Evolutionary conservation across 495 filamentous ascomycete genomes (phyloP).

Genomic region (Lasiosphaeria hispida): DNA sequence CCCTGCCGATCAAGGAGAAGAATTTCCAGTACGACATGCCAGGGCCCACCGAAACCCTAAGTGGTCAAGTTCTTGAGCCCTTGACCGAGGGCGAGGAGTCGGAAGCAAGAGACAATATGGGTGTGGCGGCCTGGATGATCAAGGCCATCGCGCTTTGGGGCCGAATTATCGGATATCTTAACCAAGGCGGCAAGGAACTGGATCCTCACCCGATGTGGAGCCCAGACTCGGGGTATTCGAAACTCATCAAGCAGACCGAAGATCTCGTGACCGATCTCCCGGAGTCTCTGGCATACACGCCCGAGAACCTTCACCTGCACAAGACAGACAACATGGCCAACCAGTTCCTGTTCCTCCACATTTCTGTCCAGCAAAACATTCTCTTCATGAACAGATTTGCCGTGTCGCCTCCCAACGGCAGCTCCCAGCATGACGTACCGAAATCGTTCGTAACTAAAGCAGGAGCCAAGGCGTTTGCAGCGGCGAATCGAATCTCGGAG

Average conservation of each 20-base stretch:
- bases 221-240: slow-evolving; percentile 68
- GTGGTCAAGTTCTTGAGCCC: slow-evolving; percentile 68
- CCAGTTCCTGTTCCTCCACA: slow-evolving; percentile 92
- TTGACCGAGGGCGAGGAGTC: slow-evolving; percentile 58
- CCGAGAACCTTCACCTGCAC: slow-evolving; percentile 82
- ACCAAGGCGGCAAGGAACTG: slow-evolving; percentile 82
- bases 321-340: slow-evolving; percentile 81
- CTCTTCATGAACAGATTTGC: slow-evolving; percentile 89
- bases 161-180: slow-evolving; percentile 82
- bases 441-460: slow-evolving; percentile 75
- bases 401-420: slow-evolving; percentile 66
- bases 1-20: slow-evolving; percentile 85
- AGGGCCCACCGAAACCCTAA: slow-evolving; percentile 80
- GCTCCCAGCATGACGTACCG: slow-evolving; percentile 71
- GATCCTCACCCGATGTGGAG: slow-evolving; percentile 80
- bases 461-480: slow-evolving; percentile 72
- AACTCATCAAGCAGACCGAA: slow-evolving; percentile 67
- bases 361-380: slow-evolving; percentile 82
- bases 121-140: slow-evolving; percentile 88
- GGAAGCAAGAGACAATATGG: slow-evolving; percentile 82
- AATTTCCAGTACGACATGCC: slow-evolving; percentile 90
- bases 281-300: slow-evolving; percentile 63
- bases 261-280: slow-evolving; percentile 71
- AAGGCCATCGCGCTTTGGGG: slow-evolving; percentile 86
- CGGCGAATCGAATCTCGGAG: slow-evolving; percentile 85